Evolutionary conservation across 352 stramenopile species (phyloP).

Genomic region (Ophiocytium majus): DNA sequence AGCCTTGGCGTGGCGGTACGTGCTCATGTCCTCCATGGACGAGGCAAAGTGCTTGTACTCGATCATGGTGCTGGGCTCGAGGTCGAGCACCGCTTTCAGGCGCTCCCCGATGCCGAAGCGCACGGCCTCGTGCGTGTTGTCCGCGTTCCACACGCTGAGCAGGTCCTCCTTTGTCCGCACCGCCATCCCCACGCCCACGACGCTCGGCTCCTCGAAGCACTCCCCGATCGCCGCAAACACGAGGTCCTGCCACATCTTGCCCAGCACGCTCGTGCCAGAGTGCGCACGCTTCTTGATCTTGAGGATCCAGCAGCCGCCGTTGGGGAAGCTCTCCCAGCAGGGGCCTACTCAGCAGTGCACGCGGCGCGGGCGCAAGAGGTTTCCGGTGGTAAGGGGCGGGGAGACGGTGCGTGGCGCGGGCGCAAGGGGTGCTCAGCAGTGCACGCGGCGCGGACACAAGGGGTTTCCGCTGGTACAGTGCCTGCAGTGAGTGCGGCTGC

Average conservation of each 20-base stretch:
- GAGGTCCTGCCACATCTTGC: constrained; percentile 87
- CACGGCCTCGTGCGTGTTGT: constrained; percentile 68
- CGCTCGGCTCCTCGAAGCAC: constrained; percentile 80
- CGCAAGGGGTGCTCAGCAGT: too few relatives aligned
- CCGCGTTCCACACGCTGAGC: constrained; percentile 86
- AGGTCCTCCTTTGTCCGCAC: constrained; percentile 79
- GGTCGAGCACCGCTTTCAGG: constrained; percentile 86
- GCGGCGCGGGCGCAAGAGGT: too few relatives aligned
- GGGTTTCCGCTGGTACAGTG: too few relatives aligned
- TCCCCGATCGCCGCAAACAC: constrained; percentile 83
- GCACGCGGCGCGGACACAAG: too few relatives aligned
- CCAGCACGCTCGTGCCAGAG: constrained; percentile 77
- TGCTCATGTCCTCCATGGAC: constrained; percentile 85
- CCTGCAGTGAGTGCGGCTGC: too few relatives aligned
- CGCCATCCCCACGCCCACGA: constrained; percentile 85
- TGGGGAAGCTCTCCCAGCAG: constrained; percentile 69
- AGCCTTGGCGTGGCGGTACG: constrained; percentile 84
- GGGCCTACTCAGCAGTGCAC: constrained; percentile 1
- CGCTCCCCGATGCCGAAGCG: constrained; percentile 70
- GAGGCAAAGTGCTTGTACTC: constrained; percentile 90
- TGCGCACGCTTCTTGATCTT: constrained; percentile 80
- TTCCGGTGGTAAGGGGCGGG: too few relatives aligned
- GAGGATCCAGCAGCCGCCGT: constrained; percentile 88
- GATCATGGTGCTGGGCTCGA: constrained; percentile 86
- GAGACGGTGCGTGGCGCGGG: too few relatives aligned